Evolutionary conservation across 345 rosid species (phyloP).

Genomic region (Lagerstroemia speciosa): DNA sequence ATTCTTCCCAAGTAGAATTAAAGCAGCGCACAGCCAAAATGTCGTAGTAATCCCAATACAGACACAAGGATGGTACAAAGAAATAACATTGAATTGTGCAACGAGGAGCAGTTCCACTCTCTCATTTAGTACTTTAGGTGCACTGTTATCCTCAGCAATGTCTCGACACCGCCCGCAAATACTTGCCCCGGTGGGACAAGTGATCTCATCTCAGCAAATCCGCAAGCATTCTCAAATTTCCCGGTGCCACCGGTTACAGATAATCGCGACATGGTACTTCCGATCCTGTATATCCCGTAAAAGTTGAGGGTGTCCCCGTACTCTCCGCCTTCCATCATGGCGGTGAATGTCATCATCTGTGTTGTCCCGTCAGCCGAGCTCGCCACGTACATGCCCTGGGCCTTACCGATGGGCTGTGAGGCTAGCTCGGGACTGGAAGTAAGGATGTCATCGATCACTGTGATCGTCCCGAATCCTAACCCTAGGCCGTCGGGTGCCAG

Average conservation of each 20-base stretch:
- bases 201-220: conserved; percentile 58
- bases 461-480: conserved; percentile 82
- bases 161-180: conserved; percentile 58
- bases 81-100: no score
- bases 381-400: conserved; percentile 88
- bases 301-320: conserved; percentile 86
- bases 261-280: conserved; percentile 60
- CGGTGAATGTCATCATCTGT: conserved; percentile 95
- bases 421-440: conserved; percentile 76
- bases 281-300: conserved; percentile 66
- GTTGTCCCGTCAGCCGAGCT: conserved; percentile 75
- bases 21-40: no score
- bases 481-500: conserved; percentile 79
- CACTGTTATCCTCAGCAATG: conserved; percentile 55
- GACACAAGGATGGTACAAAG: no score
- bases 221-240: conserved; percentile 56
- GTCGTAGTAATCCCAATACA: no score
- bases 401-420: conserved; percentile 67
- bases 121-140: conserved; percentile 34
- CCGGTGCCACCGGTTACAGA: conserved; percentile 91
- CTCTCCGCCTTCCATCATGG: conserved; percentile 86
- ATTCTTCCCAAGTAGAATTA: no score
- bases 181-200: conserved; percentile 70
- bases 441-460: conserved; percentile 75
- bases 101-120: no score